These are phyloP conservation scores for Yarrowia keelungensis DNA, from an alignment of 805 yeast genomes.

Conservation along the genomic window DNA sequence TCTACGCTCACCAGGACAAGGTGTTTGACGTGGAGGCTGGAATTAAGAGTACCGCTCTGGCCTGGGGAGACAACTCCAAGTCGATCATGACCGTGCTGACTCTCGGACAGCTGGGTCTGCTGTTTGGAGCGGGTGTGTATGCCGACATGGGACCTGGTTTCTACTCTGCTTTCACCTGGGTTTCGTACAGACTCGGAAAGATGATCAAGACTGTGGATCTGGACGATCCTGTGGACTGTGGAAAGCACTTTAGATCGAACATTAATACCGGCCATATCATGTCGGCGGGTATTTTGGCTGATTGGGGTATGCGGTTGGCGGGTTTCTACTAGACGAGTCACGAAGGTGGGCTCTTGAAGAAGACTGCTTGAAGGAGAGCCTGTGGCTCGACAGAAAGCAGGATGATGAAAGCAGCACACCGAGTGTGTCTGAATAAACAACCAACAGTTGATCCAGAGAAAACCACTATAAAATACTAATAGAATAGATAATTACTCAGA, in stretches of 20 bases:
- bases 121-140: slow-evolving; percentile 71
- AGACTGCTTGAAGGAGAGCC: too few relatives aligned
- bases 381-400: too few relatives aligned
- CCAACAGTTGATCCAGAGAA: too few relatives aligned
- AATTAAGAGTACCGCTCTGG: slow-evolving; percentile 91
- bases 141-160: slow-evolving; percentile 90
- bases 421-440: too few relatives aligned
- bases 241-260: slow-evolving; percentile 79
- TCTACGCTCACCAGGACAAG: slow-evolving; percentile 98
- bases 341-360: not conserved
- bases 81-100: slow-evolving; percentile 69
- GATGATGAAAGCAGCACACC: too few relatives aligned
- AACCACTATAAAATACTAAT: too few relatives aligned
- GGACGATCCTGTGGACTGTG: slow-evolving; percentile 80
- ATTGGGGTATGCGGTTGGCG: slow-evolving; percentile 49
- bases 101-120: slow-evolving; percentile 68
- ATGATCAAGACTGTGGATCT: slow-evolving; percentile 80
- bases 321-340: slow-evolving; percentile 40
- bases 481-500: too few relatives aligned
- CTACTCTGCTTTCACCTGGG: slow-evolving; percentile 65
- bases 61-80: slow-evolving; percentile 86
- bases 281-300: slow-evolving; percentile 50
- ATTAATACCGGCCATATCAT: slow-evolving; percentile 63
- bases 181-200: slow-evolving; percentile 68
- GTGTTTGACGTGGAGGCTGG: slow-evolving; percentile 87